Base-by-base conservation (phyloP, 305 asterid species). In the Euphrasia arctica region DNA sequence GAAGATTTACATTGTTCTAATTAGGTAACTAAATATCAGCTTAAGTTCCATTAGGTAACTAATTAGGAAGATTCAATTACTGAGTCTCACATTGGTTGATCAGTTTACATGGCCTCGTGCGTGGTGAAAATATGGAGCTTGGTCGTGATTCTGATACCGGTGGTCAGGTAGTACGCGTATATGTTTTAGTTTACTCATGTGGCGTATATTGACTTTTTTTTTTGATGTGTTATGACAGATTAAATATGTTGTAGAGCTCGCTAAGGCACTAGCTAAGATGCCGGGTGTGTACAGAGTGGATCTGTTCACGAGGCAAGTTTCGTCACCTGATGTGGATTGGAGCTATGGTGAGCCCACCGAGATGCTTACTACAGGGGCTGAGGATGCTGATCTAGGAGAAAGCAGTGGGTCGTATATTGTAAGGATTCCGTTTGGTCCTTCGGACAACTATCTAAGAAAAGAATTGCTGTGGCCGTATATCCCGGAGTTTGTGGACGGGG, bases 131-230 rank as follows among this genome's bases (percentile, higher is more conserved):
- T 63, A 89, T 91, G 98, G 97, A 91, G 79, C 98, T 91, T 65
- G 98, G 98, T 62, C 85, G 98, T 50, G 98, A 91, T 78, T 87
- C 97, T 13, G 98, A 91, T 68, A 91, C 98, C 0, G 98, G 95
- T 58, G 97, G 98, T 63, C 98, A 91, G 95, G 98, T 86, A 77
- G 63, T 51, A 18, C 27, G 13, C 18, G 49, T 36, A 14, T 60
- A 13, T 50, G 56, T 18, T 50, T 18, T 50, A n/a, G 9, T 48
- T 48, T 12, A 5, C 12, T 65, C 6, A 36, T 14, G 57, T 34
- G 4, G 58, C 58, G 27, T 28, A 49, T 58, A 28, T 66, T 60
- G 50, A 70, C 65, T 69, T 60, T 6, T 18, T 50, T 66, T 58
- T 32, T 32, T 72, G 54, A 1, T 6, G 22, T 5, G 29, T 71